phyloP scores from a whole-genome alignment of 2,329 filamentous ascomycete genomes.

The Thelonectria discophora region DNA sequence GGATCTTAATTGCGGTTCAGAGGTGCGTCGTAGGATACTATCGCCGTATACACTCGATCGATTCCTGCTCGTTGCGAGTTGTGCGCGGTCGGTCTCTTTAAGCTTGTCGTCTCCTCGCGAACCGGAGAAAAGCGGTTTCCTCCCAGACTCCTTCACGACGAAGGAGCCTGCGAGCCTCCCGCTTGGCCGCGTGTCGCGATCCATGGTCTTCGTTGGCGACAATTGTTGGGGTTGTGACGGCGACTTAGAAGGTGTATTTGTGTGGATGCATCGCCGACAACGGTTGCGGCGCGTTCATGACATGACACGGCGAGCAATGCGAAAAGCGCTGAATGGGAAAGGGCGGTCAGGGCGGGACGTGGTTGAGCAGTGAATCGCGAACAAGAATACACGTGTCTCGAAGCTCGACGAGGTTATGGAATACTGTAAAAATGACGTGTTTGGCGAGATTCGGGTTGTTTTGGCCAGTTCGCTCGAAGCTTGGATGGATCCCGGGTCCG shows the following conservation, averaged over 20 bases:
- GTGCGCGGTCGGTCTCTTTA: slow-evolving; percentile 34
- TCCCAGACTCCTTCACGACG: slow-evolving; percentile 51
- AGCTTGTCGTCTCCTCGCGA: slow-evolving; percentile 32
- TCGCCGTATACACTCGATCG: slow-evolving; percentile 21
- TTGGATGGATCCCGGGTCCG: not conserved
- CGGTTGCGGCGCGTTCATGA: slow-evolving; percentile 34
- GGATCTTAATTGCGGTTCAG: slow-evolving; percentile 32
- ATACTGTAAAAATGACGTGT: slow-evolving; percentile 14
- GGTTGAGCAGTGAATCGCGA: not conserved
- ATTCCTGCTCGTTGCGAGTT: slow-evolving; percentile 25
- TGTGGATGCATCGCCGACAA: slow-evolving; percentile 31
- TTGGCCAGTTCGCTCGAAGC: slow-evolving; percentile 17
- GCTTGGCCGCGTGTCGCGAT: slow-evolving; percentile 37
- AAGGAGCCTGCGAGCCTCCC: slow-evolving; percentile 41
- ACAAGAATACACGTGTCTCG: slow-evolving; percentile 8
- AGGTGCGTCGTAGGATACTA: slow-evolving; percentile 36
- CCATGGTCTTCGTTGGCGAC: slow-evolving; percentile 33
- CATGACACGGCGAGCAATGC: slow-evolving; percentile 22
- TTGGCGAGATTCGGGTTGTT: slow-evolving; percentile 14
- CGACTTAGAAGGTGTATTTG: slow-evolving; percentile 24
- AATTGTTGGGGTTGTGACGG: slow-evolving; percentile 18
- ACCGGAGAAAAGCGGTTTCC: slow-evolving; percentile 52
- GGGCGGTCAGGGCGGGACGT: not conserved
- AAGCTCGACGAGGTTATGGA: not conserved
- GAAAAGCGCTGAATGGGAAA: not conserved